Conservation (phyloP, 176 grass and related monocot species). For the Carex pumila region DNA sequence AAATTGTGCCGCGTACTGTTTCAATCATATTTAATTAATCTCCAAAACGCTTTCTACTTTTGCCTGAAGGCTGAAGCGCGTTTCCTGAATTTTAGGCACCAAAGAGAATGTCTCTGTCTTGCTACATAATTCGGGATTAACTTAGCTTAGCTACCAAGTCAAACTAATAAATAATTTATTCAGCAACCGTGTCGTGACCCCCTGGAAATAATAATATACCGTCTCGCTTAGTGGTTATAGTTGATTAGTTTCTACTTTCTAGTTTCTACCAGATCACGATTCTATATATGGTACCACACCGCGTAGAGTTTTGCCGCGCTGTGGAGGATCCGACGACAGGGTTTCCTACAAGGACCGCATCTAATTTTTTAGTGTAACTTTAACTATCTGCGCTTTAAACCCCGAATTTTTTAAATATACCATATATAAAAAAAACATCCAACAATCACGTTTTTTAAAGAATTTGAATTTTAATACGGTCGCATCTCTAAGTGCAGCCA, state of each 20-base stretch:
- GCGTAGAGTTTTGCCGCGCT: not conserved
- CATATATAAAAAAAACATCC: too few species aligned
- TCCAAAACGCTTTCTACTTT: not conserved
- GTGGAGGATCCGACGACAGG: not conserved
- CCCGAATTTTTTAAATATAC: too few species aligned
- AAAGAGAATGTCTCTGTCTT: not conserved
- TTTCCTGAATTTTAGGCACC: not conserved
- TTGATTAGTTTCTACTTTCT: too few species aligned
- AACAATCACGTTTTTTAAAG: too few species aligned
- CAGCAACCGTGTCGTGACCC: not conserved
- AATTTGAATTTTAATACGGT: too few species aligned
- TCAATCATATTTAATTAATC: not conserved
- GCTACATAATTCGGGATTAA: not conserved
- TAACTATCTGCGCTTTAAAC: not conserved
- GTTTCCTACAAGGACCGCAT: not conserved
- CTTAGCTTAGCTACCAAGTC: not conserved
- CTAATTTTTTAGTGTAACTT: not conserved
- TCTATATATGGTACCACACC: not conserved
- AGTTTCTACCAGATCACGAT: too few species aligned
- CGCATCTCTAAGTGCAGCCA: too few species aligned
- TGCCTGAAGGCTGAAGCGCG: not conserved
- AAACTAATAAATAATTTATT: not conserved
- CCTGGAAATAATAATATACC: not conserved
- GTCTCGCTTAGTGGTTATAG: too few species aligned
- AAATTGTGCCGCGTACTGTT: not conserved